A percentile compares a stretch with the other conserved stretches of the same genome.
Conservation (phyloP, 2,329 filamentous ascomycete species). For the Aspergillus sergii region DNA sequence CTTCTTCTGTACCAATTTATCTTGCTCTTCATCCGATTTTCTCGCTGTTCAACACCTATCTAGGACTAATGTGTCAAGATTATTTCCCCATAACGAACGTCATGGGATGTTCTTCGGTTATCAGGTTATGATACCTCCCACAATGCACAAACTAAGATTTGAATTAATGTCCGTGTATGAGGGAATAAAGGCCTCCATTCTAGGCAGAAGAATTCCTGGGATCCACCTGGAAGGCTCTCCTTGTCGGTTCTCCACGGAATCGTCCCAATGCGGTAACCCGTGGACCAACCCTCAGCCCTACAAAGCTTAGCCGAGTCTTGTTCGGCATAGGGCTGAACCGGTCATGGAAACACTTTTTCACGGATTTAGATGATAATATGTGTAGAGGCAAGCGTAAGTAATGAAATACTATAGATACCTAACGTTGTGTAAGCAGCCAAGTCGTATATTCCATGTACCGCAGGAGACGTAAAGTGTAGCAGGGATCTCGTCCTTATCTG, state of each 20-base stretch:
- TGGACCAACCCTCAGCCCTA: not conserved
- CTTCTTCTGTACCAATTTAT: not conserved
- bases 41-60: not conserved
- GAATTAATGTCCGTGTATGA: not conserved
- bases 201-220: not conserved
- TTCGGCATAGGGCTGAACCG: not conserved
- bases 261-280: not conserved
- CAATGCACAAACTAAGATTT: not conserved
- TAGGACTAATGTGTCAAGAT: no score
- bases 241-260: not conserved
- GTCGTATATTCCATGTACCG: not conserved
- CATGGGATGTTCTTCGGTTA: not conserved
- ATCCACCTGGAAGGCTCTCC: not conserved
- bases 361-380: no score
- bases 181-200: not conserved
- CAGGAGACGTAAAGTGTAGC: not conserved
- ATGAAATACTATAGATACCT: no score
- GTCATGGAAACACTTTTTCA: not conserved
- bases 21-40: not conserved
- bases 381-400: no score
- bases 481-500: not conserved
- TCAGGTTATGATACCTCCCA: not conserved
- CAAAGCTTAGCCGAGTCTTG: slow-evolving; percentile 5
- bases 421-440: not conserved
- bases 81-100: not conserved